Conservation (phyloP, 768 basidiomycete genomes). For the Boletales sp. region DNA sequence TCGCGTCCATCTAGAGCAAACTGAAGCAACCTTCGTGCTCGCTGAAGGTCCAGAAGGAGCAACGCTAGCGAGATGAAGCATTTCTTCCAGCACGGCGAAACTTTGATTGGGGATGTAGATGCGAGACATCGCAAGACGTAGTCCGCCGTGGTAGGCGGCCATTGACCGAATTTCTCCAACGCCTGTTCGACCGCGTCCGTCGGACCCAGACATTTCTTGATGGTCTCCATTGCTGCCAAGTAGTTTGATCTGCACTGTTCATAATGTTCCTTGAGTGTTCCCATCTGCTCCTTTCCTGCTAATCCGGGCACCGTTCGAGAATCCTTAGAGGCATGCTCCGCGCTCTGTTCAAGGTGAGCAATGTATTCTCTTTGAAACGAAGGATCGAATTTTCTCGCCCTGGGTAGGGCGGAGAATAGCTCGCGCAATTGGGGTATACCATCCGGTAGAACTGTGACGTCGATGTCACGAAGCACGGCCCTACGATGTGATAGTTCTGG, state of each 20-base stretch:
- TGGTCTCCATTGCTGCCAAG: neutral
- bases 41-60: slow-evolving; percentile 15
- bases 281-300: neutral
- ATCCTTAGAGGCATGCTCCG: no score
- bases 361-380: neutral
- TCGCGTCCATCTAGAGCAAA: neutral
- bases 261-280: neutral
- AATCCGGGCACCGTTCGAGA: neutral
- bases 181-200: neutral
- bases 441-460: neutral
- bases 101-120: neutral
- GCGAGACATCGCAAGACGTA: neutral
- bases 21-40: slow-evolving; percentile 28
- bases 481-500: neutral
- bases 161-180: neutral
- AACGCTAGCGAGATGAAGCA: neutral
- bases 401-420: neutral
- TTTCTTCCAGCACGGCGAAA: neutral
- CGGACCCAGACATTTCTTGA: neutral
- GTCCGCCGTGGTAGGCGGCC: neutral
- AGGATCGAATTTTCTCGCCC: neutral
- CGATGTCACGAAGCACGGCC: neutral
- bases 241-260: neutral
- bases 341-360: no score
- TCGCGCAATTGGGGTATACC: neutral